Conservation (phyloP, 345 rosid species). For the Passiflora organensis region DNA sequence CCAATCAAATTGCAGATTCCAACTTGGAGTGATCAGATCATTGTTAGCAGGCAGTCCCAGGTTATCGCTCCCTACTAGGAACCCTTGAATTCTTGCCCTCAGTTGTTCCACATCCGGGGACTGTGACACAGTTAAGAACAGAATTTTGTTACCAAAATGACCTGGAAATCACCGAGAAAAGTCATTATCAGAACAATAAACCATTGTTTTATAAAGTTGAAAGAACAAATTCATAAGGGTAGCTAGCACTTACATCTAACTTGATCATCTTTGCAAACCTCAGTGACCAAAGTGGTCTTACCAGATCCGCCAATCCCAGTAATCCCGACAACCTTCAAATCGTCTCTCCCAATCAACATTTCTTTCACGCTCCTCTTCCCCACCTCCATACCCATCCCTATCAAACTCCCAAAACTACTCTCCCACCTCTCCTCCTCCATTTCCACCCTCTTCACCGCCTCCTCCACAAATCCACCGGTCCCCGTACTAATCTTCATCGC, state of each 20-base stretch:
- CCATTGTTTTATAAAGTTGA: too few relatives aligned
- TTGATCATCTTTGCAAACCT: constrained; percentile 53
- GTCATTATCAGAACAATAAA: background rate
- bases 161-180: constrained; percentile 29
- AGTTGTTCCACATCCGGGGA: constrained; percentile 62
- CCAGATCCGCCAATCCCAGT: constrained; percentile 88
- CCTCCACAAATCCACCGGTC: constrained; percentile 51
- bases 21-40: constrained; percentile 23
- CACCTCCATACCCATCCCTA: constrained; percentile 44
- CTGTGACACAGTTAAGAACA: constrained; percentile 79
- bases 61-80: constrained; percentile 38
- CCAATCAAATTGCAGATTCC: constrained; percentile 34
- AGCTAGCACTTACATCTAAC: constrained; percentile 46
- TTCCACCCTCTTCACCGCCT: constrained; percentile 47
- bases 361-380: constrained; percentile 74
- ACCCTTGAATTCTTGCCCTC: constrained; percentile 36
- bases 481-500: constrained; percentile 52
- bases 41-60: constrained; percentile 14
- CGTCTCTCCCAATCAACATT: constrained; percentile 47
- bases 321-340: constrained; percentile 46
- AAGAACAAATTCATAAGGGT: background rate
- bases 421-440: constrained; percentile 39
- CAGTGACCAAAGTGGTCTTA: constrained; percentile 76
- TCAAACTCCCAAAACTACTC: constrained; percentile 25
- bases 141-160: constrained; percentile 42